Evolutionary conservation across 108 stramenopile species (phyloP), one percentile per base, ranked within the genome.

Genomic region (Nitzschia inconspicua): DNA sequence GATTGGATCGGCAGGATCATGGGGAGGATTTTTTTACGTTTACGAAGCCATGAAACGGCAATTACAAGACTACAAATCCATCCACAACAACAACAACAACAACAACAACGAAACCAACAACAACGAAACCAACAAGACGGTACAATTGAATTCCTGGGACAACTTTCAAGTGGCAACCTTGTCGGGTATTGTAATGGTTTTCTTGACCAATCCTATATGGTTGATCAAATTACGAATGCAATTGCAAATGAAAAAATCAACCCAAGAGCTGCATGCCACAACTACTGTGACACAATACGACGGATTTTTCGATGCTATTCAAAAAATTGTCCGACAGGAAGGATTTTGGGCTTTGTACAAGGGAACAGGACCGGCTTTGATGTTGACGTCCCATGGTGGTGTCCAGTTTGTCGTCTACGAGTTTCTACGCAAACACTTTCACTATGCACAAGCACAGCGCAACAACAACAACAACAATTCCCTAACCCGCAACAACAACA

Each of bases 21-120:
- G 99, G 99, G 99, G 98, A 16, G 95, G 97, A 24, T 99, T 96
- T 55, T 98, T 99, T 63, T 97, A 81, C 58, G 74, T 97, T 24
- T 99, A 99, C 62, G 97, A 99, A 78, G 76, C 66, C 11, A 60
- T 88, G 18, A 98, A 99, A 77, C 54, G 61, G 42, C 54, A 66
- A 46, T 59, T 82, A 29, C 35, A 60, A 41, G 59, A 73, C 22
- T 23, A 49, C 1, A 75, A 74, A 61, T 44, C 39, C 26, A 16
- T 56, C 24, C 37, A 46, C 29, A 11, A 60, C 39, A 13, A 41
- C 24, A 13, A 28, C 19, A 63, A 6, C 53, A 37, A 52, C 28
- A 28, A 18, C 60, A 63, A 32, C 43, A 32, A 22, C 6, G 34
- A 27, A 47, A 41, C 14, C 23, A 32, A 39, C 40, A 51, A 28